A percentile compares a stretch with the other conserved stretches of the same genome.
Conservation (phyloP, 2,329 filamentous ascomycete genomes). For the Tolypocladium cylindrosporum region DNA sequence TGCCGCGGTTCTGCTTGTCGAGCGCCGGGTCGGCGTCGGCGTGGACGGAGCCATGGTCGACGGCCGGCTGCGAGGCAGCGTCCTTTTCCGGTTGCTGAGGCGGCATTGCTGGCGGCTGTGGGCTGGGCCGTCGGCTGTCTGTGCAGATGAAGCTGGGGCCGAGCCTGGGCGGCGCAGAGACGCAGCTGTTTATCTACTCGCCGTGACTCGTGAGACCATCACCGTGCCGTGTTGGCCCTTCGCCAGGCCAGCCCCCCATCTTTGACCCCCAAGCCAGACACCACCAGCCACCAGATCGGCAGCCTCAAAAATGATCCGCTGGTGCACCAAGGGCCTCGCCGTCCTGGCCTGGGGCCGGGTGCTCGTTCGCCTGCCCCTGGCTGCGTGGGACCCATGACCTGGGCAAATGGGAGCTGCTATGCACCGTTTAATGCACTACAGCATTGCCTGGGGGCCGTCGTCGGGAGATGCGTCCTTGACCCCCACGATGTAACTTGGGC, state of each 20-base stretch:
- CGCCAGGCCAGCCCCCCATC: neutral
- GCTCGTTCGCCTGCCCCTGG: neutral
- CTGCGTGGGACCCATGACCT: neutral
- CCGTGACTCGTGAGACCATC: neutral
- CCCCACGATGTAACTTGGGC: constrained; percentile 2
- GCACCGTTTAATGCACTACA: neutral
- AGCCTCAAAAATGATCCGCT: neutral
- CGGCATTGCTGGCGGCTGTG: neutral
- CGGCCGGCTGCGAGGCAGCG: neutral
- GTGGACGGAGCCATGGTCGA: constrained; percentile 6
- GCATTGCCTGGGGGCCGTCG: neutral
- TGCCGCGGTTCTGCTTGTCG: constrained; percentile 9
- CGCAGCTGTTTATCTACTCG: neutral
- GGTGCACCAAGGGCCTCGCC: neutral
- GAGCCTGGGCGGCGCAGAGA: neutral
- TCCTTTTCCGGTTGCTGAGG: neutral
- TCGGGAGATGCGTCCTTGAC: neutral
- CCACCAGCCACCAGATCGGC: neutral
- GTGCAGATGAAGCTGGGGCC: neutral
- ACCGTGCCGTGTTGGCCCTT: neutral
- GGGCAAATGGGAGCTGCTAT: neutral
- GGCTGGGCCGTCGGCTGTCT: neutral
- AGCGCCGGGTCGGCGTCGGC: constrained; percentile 7
- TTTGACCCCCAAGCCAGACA: neutral
- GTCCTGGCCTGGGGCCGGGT: neutral